These are phyloP conservation scores for Rhodosporidiobolus sp. DNA, from an alignment of 768 basidiomycete genomes.

Conservation along the genomic window DNA sequence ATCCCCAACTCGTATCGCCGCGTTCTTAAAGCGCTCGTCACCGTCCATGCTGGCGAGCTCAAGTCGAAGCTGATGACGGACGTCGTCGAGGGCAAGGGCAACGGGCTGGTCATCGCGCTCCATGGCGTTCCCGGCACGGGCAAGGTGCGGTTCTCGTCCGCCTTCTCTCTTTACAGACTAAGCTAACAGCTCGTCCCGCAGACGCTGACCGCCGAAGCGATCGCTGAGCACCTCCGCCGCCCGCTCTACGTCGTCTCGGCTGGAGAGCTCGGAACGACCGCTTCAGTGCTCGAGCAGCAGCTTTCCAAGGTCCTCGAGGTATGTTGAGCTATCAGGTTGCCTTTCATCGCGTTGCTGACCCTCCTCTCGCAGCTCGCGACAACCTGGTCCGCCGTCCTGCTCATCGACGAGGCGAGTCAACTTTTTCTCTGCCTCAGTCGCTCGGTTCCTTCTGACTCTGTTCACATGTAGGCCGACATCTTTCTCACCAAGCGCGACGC, in stretches of 20 bases:
- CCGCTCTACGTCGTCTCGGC: slow-evolving; percentile 27
- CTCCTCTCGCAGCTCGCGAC: slow-evolving; percentile 8
- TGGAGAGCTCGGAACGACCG: slow-evolving; percentile 18
- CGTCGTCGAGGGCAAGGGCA: slow-evolving; percentile 26
- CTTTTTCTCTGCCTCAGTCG: too few species aligned
- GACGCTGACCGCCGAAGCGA: slow-evolving; percentile 35
- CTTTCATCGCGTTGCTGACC: not conserved
- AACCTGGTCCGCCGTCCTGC: slow-evolving; percentile 14
- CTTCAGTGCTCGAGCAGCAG: slow-evolving; percentile 5
- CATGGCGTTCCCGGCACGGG: slow-evolving; percentile 28
- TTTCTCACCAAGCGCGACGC: slow-evolving; percentile 10
- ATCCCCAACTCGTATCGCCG: slow-evolving; percentile 16
- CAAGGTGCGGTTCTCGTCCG: not conserved
- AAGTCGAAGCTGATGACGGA: slow-evolving; percentile 2
- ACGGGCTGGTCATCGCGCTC: slow-evolving; percentile 28
- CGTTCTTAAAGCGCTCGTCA: slow-evolving; percentile 11
- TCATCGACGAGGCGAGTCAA: slow-evolving; percentile 17
- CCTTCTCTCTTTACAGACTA: too few species aligned
- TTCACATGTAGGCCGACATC: slow-evolving; percentile 5
- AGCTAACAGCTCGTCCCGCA: not conserved
- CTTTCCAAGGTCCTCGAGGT: slow-evolving; percentile 13
- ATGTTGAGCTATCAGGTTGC: not conserved
- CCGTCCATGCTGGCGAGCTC: not conserved
- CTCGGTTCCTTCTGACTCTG: too few species aligned
- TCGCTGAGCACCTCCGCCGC: slow-evolving; percentile 32